These are phyloP conservation scores for Nemania sp. DNA, from an alignment of 2,329 filamentous ascomycete genomes.

Conservation along the genomic window DNA sequence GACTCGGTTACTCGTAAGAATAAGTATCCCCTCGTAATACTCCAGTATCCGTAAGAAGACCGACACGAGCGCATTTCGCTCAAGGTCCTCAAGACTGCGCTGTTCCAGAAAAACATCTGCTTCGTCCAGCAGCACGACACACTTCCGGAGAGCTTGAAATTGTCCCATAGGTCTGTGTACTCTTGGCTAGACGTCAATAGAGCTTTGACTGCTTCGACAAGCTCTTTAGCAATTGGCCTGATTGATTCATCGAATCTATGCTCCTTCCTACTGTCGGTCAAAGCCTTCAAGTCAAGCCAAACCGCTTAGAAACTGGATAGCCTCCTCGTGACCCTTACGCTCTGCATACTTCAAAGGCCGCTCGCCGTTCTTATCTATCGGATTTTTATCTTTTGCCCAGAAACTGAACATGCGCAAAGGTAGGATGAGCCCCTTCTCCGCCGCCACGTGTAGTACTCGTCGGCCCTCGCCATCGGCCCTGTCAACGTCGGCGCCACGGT, in stretches of 20 bases:
- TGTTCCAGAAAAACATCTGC: slow-evolving; percentile 17
- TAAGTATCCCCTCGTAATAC: slow-evolving; percentile 22
- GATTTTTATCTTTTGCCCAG: too few relatives aligned
- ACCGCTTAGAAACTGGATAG: too few relatives aligned
- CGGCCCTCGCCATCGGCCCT: too few relatives aligned
- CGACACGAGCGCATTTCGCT: slow-evolving; percentile 16
- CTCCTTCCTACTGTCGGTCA: too few relatives aligned
- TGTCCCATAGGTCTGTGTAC: neutral
- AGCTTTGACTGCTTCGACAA: neutral
- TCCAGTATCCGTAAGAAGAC: slow-evolving; percentile 22
- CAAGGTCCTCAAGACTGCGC: neutral
- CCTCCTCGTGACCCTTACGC: too few relatives aligned
- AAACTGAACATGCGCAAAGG: too few relatives aligned
- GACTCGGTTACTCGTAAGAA: slow-evolving; percentile 22
- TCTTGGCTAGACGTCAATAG: slow-evolving; percentile 3
- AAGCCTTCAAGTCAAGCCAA: too few relatives aligned
- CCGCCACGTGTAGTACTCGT: too few relatives aligned
- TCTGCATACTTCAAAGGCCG: too few relatives aligned
- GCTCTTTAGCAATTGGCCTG: neutral
- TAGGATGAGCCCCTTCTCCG: too few relatives aligned
- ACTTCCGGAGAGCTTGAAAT: slow-evolving; percentile 12
- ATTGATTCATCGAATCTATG: slow-evolving; percentile 10
- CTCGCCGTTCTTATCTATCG: too few relatives aligned
- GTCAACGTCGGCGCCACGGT: too few relatives aligned
- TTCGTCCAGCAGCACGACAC: slow-evolving; percentile 18